Evolutionary conservation across 768 basidiomycete genomes (phyloP).

Genomic region (Dentipellis sp.): DNA sequence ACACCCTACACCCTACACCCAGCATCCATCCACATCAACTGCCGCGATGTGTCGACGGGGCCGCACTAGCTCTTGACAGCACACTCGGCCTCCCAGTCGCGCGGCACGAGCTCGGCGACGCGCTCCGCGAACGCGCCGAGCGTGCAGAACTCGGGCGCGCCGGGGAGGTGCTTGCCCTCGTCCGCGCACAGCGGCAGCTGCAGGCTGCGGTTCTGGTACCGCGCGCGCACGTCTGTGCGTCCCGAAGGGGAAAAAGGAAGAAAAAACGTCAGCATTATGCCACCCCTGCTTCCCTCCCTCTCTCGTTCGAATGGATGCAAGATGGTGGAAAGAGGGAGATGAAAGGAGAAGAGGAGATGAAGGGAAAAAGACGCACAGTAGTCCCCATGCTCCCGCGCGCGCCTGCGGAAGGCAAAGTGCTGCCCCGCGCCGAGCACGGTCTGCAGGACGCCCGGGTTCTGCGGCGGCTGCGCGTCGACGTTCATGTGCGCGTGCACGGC

Average conservation of each 20-base stretch:
- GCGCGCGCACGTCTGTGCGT: conserved; percentile 49
- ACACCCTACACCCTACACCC: no score
- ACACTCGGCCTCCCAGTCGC: conserved; percentile 61
- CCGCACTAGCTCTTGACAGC: conserved; percentile 6
- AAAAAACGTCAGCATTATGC: not conserved
- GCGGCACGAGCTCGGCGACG: conserved; percentile 55
- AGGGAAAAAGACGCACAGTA: not conserved
- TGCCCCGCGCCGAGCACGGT: not conserved
- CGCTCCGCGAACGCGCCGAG: conserved; percentile 52
- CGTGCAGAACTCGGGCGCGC: conserved; percentile 67
- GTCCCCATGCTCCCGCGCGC: not conserved
- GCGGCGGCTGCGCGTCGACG: conserved; percentile 6
- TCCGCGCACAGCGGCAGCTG: conserved; percentile 55
- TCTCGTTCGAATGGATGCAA: not conserved
- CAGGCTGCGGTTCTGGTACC: conserved; percentile 64
- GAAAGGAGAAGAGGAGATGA: not conserved
- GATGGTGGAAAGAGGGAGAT: no score
- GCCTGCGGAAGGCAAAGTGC: not conserved
- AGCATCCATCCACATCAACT: no score
- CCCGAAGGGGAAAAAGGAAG: not conserved
- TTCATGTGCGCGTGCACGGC: not conserved
- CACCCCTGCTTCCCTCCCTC: conserved; percentile 11
- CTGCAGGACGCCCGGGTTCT: conserved; percentile 2
- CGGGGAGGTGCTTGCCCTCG: conserved; percentile 57
- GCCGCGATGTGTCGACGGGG: no score